phyloP scores from a whole-genome alignment of 2,329 filamentous ascomycete species.

The Epichloe sylvatica region DNA sequence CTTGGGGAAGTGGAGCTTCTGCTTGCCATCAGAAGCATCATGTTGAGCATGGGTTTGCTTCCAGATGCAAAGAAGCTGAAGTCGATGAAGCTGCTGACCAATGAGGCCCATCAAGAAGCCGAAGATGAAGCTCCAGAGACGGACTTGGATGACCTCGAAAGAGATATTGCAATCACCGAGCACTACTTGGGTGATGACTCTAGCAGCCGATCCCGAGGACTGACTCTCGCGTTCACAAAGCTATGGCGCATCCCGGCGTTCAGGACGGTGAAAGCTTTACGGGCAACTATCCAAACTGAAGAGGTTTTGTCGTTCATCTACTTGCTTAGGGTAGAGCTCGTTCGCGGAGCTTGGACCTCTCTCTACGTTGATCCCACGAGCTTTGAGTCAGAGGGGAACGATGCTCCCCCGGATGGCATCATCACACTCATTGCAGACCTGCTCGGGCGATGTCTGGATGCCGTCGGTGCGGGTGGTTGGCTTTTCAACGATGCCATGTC shows the following conservation, averaged over 20 bases:
- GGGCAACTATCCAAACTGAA: constrained; percentile 47
- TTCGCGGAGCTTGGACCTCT: constrained; percentile 62
- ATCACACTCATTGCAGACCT: constrained; percentile 59
- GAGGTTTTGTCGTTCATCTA: constrained; percentile 60
- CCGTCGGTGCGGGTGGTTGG: constrained; percentile 63
- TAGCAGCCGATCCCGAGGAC: constrained; percentile 45
- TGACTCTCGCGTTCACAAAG: constrained; percentile 56
- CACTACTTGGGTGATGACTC: constrained; percentile 53
- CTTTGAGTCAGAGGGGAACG: constrained; percentile 27
- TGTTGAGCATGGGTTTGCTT: constrained; percentile 53
- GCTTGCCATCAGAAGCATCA: constrained; percentile 49
- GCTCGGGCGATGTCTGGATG: constrained; percentile 59
- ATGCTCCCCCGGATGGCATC: constrained; percentile 49
- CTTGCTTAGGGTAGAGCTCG: constrained; percentile 57
- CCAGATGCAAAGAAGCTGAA: constrained; percentile 25
- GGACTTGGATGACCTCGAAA: constrained; percentile 47
- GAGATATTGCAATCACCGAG: constrained; percentile 54
- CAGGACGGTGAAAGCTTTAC: constrained; percentile 48
- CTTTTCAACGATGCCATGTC: constrained; percentile 46
- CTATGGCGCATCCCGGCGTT: constrained; percentile 50
- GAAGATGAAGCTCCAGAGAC: constrained; percentile 26
- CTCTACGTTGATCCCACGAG: constrained; percentile 49
- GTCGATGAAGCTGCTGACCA: constrained; percentile 18
- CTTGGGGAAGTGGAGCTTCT: constrained; percentile 54
- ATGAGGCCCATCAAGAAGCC: constrained; percentile 13